Percentiles rank a stretch among this genome's conserved stretches.
Conservation (phyloP, 345 rosid species). For the Camelina hispida region DNA sequence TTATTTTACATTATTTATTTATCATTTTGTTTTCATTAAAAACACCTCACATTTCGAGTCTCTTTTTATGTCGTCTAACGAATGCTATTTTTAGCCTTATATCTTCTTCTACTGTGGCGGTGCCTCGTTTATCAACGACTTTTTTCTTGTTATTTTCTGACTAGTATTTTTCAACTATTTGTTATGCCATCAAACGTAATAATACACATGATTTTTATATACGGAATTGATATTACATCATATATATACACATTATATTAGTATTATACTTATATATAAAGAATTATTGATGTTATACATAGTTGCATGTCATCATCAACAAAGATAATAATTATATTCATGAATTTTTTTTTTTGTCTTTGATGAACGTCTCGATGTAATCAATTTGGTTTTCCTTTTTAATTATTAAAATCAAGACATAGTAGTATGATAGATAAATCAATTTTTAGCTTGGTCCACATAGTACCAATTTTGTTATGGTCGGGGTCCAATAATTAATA, state of each 20-base stretch:
- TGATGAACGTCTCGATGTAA: neutral
- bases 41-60: neutral
- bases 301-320: neutral
- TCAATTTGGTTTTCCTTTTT: neutral
- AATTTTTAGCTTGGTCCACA: slow-evolving; percentile 2
- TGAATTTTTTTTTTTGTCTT: neutral
- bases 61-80: neutral
- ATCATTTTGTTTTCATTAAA: neutral
- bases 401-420: neutral
- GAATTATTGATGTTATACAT: neutral
- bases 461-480: slow-evolving; percentile 9
- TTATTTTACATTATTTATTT: neutral
- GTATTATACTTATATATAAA: neutral
- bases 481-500: slow-evolving; percentile 15
- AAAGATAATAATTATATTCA: neutral
- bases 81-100: neutral
- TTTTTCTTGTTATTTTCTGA: neutral
- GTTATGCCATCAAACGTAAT: slow-evolving; percentile 9
- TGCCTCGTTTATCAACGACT: neutral
- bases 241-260: neutral
- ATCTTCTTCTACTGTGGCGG: slow-evolving; percentile 19
- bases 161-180: neutral
- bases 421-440: neutral
- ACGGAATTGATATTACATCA: neutral
- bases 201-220: neutral